These are phyloP conservation scores for Suhomyces guaymorum DNA, from an alignment of 1,139 yeast species.

Conservation along the genomic window DNA sequence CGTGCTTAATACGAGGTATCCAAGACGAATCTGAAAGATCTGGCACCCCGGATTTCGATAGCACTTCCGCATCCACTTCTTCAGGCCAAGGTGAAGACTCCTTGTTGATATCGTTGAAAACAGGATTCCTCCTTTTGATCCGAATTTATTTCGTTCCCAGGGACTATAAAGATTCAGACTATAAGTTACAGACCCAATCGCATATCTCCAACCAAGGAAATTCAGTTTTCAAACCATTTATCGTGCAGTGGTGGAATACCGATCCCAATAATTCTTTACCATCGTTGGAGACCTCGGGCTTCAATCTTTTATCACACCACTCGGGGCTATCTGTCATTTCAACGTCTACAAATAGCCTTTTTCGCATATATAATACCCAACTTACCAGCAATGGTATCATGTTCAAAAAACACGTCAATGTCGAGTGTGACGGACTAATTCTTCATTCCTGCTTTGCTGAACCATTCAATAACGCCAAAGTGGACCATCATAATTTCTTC, in stretches of 20 bases:
- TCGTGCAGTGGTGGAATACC: constrained; percentile 55
- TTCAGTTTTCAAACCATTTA: constrained; percentile 41
- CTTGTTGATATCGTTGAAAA: constrained; percentile 40
- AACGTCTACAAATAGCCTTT: constrained; percentile 36
- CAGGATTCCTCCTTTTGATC: constrained; percentile 44
- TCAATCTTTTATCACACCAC: constrained; percentile 32
- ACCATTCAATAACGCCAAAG: constrained; percentile 27
- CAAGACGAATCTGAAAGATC: constrained; percentile 2
- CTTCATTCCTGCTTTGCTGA: constrained; percentile 47
- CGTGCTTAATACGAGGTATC: constrained; percentile 34
- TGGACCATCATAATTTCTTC: constrained; percentile 37
- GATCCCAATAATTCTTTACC: constrained; percentile 23
- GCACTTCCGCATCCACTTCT: constrained; percentile 6
- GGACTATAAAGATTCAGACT: constrained; percentile 29
- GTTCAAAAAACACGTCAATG: constrained; percentile 41
- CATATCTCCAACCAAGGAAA: constrained; percentile 11
- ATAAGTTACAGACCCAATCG: constrained; percentile 15
- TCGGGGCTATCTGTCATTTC: constrained; percentile 44
- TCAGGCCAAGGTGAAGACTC: constrained; percentile 36
- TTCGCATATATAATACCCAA: constrained; percentile 40
- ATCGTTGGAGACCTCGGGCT: constrained; percentile 36
- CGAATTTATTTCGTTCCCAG: constrained; percentile 39
- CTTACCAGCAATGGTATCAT: constrained; percentile 39
- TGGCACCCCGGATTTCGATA: neutral
- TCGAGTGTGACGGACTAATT: constrained; percentile 40